These are phyloP conservation scores for Chamaecrista fasciculata DNA, from an alignment of 306 rosid species.

Conservation along the genomic window DNA sequence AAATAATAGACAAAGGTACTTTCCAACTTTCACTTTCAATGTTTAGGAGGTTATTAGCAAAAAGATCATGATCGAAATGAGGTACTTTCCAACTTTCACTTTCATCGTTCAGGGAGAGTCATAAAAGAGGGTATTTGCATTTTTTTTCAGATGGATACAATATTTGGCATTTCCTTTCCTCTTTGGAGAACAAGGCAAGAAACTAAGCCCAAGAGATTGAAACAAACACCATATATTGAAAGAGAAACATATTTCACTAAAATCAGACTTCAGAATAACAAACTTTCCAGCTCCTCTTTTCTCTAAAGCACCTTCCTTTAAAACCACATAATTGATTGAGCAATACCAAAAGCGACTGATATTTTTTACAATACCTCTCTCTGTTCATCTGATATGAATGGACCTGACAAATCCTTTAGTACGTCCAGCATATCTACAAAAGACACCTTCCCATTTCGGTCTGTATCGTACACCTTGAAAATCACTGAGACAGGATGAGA, in stretches of 20 bases:
- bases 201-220: constrained; percentile 1
- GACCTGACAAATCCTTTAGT: constrained; percentile 76
- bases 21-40: no score
- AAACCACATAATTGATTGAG: constrained; percentile 8
- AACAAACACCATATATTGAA: constrained; percentile 1
- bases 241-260: constrained; percentile 7
- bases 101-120: no score
- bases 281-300: neutral
- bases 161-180: neutral
- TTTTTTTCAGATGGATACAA: neutral
- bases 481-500: constrained; percentile 51
- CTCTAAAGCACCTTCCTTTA: neutral
- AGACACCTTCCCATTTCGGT: constrained; percentile 74
- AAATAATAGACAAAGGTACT: no score
- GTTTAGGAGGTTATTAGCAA: no score
- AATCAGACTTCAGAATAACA: constrained; percentile 5
- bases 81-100: no score
- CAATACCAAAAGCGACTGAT: no score
- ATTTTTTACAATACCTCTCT: constrained; percentile 82
- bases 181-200: neutral
- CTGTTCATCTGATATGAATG: constrained; percentile 81
- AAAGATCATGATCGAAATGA: no score
- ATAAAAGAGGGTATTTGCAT: no score
- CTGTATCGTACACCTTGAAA: constrained; percentile 82
- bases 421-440: constrained; percentile 74